Base-by-base conservation (phyloP, 169 alveolate genomes). In the Ophryocystis elektroscirrha region DNA sequence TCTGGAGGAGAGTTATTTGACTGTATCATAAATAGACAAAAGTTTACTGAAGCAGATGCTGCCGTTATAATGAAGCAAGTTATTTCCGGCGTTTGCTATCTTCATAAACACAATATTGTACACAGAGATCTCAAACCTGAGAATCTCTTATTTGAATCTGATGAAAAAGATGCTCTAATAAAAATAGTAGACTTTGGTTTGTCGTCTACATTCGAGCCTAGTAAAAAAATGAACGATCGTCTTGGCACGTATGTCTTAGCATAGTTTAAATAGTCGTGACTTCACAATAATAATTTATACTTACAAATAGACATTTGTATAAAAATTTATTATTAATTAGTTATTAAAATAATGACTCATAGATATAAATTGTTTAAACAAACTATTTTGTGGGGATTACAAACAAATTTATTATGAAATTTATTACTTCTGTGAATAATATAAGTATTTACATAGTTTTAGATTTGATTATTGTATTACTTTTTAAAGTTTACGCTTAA, bases 1-100 rank as follows among this genome's bases (percentile, higher is more conserved):
- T 69, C 70, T 41, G 96, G 93, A 19, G 93, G 91, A 16, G 96
- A 86, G 58, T 68, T 86, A 39, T 81, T 83, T 56, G 90, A 81
- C 43, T 79, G 78, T 45, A 79, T 89, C 41, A 63, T 77, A 36
- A 73, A 76, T 51, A 54, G 82, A 63, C 60, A 79, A 27, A 66
- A 62, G 23, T 78, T 89, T 43, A 67, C 79, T 20, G 96, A 89
- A 63, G 59, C 61, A 19, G 74, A 66, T 51, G 91, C 92, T 1
- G 84, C 91, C 5, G 58, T 65, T 42, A 72, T 88, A n/a, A 83
- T 88, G 75, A 75, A 73, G 29, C 89, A 86, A 53, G 63, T 87
- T 0, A 65, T 87, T 22, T 64, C 81, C 20, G 96, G 94, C 0
- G 67, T 91, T 2, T 66, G 70, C 30, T 89, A 88, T 65, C 61